Conservation (phyloP, 2,329 filamentous ascomycete species). For the Diaporthe humulicola region DNA sequence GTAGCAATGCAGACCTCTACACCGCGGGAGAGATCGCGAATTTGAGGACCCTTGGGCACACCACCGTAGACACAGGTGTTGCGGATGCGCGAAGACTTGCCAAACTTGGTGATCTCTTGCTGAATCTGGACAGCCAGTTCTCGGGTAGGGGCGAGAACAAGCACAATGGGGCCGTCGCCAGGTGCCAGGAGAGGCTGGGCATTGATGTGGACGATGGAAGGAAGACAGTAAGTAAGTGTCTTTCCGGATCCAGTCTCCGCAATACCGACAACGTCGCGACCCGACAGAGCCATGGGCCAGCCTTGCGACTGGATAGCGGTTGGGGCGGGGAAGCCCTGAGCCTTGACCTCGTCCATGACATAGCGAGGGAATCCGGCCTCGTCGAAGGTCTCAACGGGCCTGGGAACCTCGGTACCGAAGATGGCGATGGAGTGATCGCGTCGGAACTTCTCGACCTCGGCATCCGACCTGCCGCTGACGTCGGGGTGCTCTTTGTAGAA, state of each 20-base stretch:
- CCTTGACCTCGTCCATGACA: constrained; percentile 98
- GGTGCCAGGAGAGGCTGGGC: constrained; percentile 95
- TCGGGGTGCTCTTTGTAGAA: constrained; percentile 97
- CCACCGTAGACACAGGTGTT: constrained; percentile 99
- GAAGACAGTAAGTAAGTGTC: constrained; percentile 97
- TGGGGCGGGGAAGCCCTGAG: constrained; percentile 92
- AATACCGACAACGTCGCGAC: constrained; percentile 98
- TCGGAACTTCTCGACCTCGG: constrained; percentile 91
- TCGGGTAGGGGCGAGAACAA: constrained; percentile 95
- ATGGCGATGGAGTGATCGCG: constrained; percentile 87
- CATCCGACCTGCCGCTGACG: constrained; percentile 79
- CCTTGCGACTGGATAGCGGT: constrained; percentile 98
- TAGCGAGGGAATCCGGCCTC: constrained; percentile 97
- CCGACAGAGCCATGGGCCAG: constrained; percentile 98
- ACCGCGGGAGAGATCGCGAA: constrained; percentile 92
- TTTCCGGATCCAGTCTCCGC: constrained; percentile 99
- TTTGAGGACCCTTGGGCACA: constrained; percentile 97
- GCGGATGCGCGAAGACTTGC: constrained; percentile 96
- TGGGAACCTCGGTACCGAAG: constrained; percentile 84
- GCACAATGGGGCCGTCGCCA: constrained; percentile 95
- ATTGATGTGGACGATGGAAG: constrained; percentile 99
- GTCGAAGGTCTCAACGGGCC: constrained; percentile 96
- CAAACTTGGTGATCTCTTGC: constrained; percentile 98
- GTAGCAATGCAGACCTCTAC: constrained; percentile 99
- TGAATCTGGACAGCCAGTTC: constrained; percentile 99